Evolutionary conservation across 768 basidiomycete genomes (phyloP).

Genomic region (Agrocybe chaxingu): DNA sequence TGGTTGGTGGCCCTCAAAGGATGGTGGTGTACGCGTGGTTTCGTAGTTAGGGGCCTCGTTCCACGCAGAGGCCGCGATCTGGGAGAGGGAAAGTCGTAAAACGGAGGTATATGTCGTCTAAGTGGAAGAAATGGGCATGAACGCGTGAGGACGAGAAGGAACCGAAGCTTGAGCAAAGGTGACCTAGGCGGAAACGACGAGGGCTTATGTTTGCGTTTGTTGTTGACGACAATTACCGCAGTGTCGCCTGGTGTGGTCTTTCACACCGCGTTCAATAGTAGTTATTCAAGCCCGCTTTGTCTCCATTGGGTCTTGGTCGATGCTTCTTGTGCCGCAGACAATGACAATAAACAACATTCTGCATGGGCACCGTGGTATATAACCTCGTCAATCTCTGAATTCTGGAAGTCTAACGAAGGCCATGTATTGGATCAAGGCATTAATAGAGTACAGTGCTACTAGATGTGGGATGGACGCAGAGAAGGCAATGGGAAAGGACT

Average conservation of each 20-base stretch:
- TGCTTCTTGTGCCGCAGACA: no score
- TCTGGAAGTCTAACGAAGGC: no score
- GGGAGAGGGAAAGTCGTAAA: conserved; percentile 9
- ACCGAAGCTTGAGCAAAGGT: conserved; percentile 1
- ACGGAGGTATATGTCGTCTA: neutral
- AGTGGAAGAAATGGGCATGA: conserved; percentile 13
- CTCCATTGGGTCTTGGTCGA: no score
- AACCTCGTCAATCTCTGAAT: no score
- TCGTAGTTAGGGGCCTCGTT: conserved; percentile 10
- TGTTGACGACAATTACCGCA: conserved; percentile 1
- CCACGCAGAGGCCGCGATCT: neutral
- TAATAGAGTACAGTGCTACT: no score
- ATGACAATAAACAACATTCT: no score
- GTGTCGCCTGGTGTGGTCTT: no score
- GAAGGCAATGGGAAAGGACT: neutral
- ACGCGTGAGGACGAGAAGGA: conserved; percentile 8
- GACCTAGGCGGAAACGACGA: conserved; percentile 6
- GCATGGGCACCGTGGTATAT: no score
- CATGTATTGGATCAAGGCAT: no score
- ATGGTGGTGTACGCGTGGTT: conserved; percentile 5
- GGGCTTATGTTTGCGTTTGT: conserved; percentile 17
- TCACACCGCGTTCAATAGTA: no score
- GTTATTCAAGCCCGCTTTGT: no score
- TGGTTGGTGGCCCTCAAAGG: conserved; percentile 14
- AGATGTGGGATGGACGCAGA: no score